Conservation (phyloP, 208 protist genomes). For the Phytomonas sp. region DNA sequence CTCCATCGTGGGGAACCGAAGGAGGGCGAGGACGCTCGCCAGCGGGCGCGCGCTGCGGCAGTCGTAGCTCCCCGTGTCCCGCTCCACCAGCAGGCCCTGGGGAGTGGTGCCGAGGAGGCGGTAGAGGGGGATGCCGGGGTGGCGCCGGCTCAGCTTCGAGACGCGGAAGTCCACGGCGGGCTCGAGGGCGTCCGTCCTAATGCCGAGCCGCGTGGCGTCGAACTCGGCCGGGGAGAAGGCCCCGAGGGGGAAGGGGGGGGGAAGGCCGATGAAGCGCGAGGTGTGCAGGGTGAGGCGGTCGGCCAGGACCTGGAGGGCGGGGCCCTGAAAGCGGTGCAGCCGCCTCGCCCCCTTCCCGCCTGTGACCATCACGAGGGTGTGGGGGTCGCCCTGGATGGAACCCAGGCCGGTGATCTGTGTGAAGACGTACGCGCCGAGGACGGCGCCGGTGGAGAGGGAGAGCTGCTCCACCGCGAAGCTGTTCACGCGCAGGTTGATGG, state of each 20-base stretch:
- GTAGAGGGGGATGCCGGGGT: conserved; percentile 31
- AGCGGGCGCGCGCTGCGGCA: conserved; percentile 61
- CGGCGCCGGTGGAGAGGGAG: background rate
- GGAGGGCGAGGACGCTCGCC: conserved; percentile 51
- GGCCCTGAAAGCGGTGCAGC: conserved; percentile 61
- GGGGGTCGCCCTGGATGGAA: conserved; percentile 30
- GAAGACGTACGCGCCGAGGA: conserved; percentile 70
- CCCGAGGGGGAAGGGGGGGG: conserved; percentile 25
- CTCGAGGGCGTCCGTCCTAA: conserved; percentile 50
- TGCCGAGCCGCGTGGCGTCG: conserved; percentile 49
- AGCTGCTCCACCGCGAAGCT: conserved; percentile 42
- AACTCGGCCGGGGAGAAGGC: conserved; percentile 52
- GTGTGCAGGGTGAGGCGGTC: conserved; percentile 8
- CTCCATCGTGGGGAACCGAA: conserved; percentile 75
- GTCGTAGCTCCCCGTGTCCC: conserved; percentile 83
- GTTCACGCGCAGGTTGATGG: conserved; percentile 48
- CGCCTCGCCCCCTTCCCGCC: too few relatives aligned
- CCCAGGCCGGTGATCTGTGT: conserved; percentile 62
- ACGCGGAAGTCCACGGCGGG: conserved; percentile 75
- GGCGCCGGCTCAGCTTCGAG: conserved; percentile 43
- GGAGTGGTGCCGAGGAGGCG: conserved; percentile 71
- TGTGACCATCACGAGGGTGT: too few relatives aligned
- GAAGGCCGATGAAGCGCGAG: conserved; percentile 53
- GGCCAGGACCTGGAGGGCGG: too few relatives aligned
- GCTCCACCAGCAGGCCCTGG: conserved; percentile 72